Evolutionary conservation across 768 basidiomycete species (phyloP).

Genomic region (Leccinum subgranulosum): DNA sequence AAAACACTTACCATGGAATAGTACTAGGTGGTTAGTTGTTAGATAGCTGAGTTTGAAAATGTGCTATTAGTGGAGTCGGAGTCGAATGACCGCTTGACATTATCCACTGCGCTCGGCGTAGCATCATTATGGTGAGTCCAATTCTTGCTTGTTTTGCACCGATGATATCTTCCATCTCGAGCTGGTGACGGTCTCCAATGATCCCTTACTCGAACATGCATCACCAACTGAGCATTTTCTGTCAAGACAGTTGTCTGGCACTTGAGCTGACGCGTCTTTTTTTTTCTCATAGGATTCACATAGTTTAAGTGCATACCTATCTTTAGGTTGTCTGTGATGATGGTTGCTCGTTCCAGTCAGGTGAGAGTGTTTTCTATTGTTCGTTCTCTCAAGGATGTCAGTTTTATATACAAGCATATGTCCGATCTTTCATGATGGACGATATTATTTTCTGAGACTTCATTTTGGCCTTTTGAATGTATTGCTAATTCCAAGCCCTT

Average conservation of each 20-base stretch:
- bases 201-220: constrained; percentile 80
- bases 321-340: background rate
- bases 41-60: background rate
- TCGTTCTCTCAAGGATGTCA: constrained; percentile 43
- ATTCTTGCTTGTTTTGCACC: constrained; percentile 24
- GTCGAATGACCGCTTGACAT: background rate
- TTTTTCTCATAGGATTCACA: background rate
- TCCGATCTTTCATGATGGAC: constrained; percentile 63
- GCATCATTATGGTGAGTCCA: constrained; percentile 31
- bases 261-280: constrained; percentile 1
- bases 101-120: background rate
- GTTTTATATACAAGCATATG: constrained; percentile 67
- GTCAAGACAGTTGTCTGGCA: constrained; percentile 16
- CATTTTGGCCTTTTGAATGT: background rate
- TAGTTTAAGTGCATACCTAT: background rate
- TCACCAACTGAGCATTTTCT: constrained; percentile 44
- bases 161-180: constrained; percentile 72
- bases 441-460: constrained; percentile 47
- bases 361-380: constrained; percentile 6
- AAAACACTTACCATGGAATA: too few relatives aligned
- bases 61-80: background rate
- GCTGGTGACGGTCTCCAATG: constrained; percentile 67
- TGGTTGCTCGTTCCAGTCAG: background rate
- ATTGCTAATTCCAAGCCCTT: constrained; percentile 3
- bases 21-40: too few relatives aligned